Evolutionary conservation across 1,284 basidiomycete species (phyloP), one percentile per base, ranked within the genome.

Genomic region (Binderoboletus segoi): DNA sequence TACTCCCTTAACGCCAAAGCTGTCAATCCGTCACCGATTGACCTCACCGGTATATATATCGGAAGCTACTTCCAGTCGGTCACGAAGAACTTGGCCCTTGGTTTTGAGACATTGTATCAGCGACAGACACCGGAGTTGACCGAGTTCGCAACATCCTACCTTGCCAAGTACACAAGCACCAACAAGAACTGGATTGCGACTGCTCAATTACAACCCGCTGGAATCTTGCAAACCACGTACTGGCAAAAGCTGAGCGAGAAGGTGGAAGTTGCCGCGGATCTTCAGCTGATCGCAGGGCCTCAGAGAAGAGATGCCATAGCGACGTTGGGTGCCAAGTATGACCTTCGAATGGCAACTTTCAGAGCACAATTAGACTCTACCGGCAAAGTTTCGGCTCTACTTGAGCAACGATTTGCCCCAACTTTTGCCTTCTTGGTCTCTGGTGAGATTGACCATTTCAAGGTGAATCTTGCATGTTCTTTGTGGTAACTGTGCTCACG

Each of bases 401-500:
- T 99, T 47, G 97, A 99, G 77, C 96, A 98, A 74, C 85, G 95
- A 56, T 93, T 99, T 73, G 93, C 93, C 23, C 97, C 97, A 11
- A 88, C 93, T 13, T 98, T 99, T 70, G 88, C 93, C 6, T 96
- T 99, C 82, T 78, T 96, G 64, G 88, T 99, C 60, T 86, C 93
- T 18, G 96, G 97, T 16, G 96, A 99, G 82, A 95, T 99, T 63
- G 97, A 99, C 74, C 96, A 99, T 82, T 89, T 94, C 80, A 97
- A 96, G 85, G 93, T 93, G 64, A 65, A 81, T 54, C 35, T 6
- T 60, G 45, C 33, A 5, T 37, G 33, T 54, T 38, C 28, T n/a
- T 33, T 20, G 26, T 32, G 20, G 21, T 44, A 52, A 56, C 49
- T 32, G 40, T n/a, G 11, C 51, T 72, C 12, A 73, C 48, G 4